Evolutionary conservation across 805 yeast genomes (phyloP), one percentile per base, ranked within the genome.

Genomic region (Candida chauliodis): DNA sequence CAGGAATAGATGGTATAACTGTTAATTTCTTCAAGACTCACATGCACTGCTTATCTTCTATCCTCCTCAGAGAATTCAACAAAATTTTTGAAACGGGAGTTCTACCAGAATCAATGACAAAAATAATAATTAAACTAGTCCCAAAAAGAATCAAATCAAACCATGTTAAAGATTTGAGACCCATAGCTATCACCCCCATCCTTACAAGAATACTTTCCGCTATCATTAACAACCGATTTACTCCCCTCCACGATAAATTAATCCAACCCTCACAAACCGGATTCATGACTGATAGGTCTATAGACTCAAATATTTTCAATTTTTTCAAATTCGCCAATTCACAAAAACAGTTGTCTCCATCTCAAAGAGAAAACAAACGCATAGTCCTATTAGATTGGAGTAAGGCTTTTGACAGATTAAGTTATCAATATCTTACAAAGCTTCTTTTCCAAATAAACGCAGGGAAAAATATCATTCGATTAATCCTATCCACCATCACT

Each of bases 401-500:
- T 26, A 26, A 26, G n/a, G 29, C 29, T 14, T 26, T 26, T 14
- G 29, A 26, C n/a, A 26, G 29, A 26, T 9, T 26, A 9, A 26
- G 13, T 26, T 14, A 7, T 26, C 29, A 26, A 11, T 26, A 26
- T 26, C 16, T 26, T 9, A 7, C n/a, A 7, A 11, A 26, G n/a
- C 13, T 8, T 8, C 13, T 25, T 10, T 14, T 25, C 28, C 8
- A 25, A 14, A 25, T 7, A 7, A 14, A 28, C 18, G 9, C 24
- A 8, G 24, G 24, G 7, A 21, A 8, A 8, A 10, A 21, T 10
- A 21, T 21, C 10, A 21, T 10, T 8, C 7, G 10, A 21, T 21
- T 21, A 21, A 21, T 21, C 10, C 24, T 21, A 21, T 7, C 24
- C 7, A 21, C 24, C 7, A 21, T 21, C 10, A 21, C 24, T 8